These are phyloP conservation scores for Puccinia coronata DNA, from an alignment of 1,284 basidiomycete genomes.

Conservation along the genomic window DNA sequence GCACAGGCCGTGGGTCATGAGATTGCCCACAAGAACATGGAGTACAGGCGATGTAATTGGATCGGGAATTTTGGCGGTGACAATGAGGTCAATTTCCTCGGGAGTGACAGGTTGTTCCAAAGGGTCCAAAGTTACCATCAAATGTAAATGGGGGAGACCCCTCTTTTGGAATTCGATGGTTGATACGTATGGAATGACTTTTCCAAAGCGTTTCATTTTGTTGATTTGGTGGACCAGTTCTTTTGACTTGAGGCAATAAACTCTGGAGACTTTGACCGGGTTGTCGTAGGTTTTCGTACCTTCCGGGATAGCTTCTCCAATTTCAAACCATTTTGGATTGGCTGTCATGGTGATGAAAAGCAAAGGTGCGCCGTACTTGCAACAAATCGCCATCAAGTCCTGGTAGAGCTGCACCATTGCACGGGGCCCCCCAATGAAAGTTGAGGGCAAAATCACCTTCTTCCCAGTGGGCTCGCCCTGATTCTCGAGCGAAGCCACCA, in stretches of 20 bases:
- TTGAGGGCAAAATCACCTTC: constrained; percentile 58
- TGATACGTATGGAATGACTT: constrained; percentile 59
- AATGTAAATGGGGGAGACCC: constrained; percentile 63
- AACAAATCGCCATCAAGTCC: constrained; percentile 60
- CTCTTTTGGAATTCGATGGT: constrained; percentile 65
- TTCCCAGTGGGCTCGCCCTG: constrained; percentile 48
- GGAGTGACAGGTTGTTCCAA: not conserved
- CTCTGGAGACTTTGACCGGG: constrained; percentile 62
- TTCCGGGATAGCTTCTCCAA: constrained; percentile 59
- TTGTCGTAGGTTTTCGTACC: constrained; percentile 61
- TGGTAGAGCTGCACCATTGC: constrained; percentile 60
- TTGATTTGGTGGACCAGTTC: not conserved
- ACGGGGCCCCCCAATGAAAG: constrained; percentile 58
- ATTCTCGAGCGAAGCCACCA: not conserved
- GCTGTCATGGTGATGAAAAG: constrained; percentile 61
- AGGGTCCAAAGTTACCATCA: not conserved
- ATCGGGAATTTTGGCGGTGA: not conserved
- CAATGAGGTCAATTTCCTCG: not conserved
- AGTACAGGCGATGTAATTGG: not conserved
- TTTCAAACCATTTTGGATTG: constrained; percentile 61
- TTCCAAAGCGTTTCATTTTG: constrained; percentile 58
- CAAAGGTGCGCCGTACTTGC: constrained; percentile 56
- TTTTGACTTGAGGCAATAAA: constrained; percentile 61
- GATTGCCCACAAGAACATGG: not conserved
- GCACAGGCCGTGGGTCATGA: not conserved